These are phyloP conservation scores for Tylopilus vinaceipallidus DNA, from an alignment of 768 basidiomycete genomes.

Conservation along the genomic window DNA sequence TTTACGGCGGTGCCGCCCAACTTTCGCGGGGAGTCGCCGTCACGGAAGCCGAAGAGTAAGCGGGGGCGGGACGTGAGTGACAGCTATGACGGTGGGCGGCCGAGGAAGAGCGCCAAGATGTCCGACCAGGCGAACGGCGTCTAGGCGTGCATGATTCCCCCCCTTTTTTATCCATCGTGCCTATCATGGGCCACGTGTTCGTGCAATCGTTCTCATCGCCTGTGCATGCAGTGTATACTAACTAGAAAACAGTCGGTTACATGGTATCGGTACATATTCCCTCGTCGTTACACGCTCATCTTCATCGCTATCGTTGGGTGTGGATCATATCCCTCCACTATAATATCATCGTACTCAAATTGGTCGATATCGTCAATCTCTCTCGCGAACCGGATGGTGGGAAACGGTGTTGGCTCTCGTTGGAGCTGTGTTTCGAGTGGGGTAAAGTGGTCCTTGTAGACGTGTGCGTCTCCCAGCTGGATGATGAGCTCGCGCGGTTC, in stretches of 20 bases:
- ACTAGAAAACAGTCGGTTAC: not conserved
- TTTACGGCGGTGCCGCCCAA: slow-evolving; percentile 46
- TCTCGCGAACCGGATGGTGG: slow-evolving; percentile 72
- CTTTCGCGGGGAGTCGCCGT: slow-evolving; percentile 31
- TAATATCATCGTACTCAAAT: slow-evolving; percentile 76
- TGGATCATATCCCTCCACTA: slow-evolving; percentile 84
- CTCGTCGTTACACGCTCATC: slow-evolving; percentile 72
- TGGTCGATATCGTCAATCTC: slow-evolving; percentile 74
- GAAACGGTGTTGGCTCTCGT: slow-evolving; percentile 79
- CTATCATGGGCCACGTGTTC: too few relatives aligned
- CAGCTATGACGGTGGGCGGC: slow-evolving; percentile 10
- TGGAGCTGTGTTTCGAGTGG: slow-evolving; percentile 81
- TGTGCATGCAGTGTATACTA: not conserved
- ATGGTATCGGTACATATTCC: slow-evolving; percentile 5
- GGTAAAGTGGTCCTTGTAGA: slow-evolving; percentile 89
- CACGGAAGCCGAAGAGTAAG: slow-evolving; percentile 31
- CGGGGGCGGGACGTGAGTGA: slow-evolving; percentile 21
- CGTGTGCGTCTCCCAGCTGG: slow-evolving; percentile 97
- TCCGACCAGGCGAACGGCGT: not conserved
- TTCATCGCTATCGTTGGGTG: slow-evolving; percentile 89
- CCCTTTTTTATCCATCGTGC: not conserved
- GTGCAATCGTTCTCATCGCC: too few relatives aligned
- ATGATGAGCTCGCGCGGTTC: slow-evolving; percentile 88
- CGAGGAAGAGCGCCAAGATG: slow-evolving; percentile 23
- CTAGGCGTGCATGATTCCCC: not conserved